phyloP scores from a whole-genome alignment of 2,329 filamentous ascomycete species.

The Boeremia exigua region DNA sequence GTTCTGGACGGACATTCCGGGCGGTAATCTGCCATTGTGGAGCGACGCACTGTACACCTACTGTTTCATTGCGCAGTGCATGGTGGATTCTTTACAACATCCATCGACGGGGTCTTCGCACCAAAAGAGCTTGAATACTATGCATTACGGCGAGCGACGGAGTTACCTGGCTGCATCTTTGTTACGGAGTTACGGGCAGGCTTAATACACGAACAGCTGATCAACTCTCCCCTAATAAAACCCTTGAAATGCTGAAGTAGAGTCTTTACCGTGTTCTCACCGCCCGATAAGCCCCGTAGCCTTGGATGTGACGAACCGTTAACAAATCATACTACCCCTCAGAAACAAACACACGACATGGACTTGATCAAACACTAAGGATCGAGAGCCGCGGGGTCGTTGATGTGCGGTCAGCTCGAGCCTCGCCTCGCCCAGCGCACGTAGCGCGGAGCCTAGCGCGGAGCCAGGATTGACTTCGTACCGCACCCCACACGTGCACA shows the following conservation, averaged over 20 bases:
- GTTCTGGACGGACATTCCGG: conserved; percentile 14
- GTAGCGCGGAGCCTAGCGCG: conserved; percentile 4
- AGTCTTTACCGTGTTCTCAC: not conserved
- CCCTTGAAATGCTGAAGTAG: not conserved
- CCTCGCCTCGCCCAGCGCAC: not conserved
- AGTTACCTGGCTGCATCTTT: conserved; percentile 13
- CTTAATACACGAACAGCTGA: not conserved
- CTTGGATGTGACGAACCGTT: not conserved
- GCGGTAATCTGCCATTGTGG: not conserved
- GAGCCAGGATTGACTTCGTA: not conserved
- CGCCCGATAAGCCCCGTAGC: not conserved
- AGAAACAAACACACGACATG: no score
- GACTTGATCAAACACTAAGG: not conserved
- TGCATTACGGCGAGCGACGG: conserved; percentile 17
- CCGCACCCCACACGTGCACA: conserved; percentile 10
- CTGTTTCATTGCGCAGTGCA: not conserved
- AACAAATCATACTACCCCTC: not conserved
- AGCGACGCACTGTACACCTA: not conserved
- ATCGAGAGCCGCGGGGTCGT: not conserved
- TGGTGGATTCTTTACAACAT: not conserved
- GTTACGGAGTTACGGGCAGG: conserved; percentile 2
- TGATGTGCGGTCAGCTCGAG: conserved; percentile 8
- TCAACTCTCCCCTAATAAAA: not conserved
- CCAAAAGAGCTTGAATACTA: conserved; percentile 7
- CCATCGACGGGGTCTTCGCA: not conserved